Conservation (phyloP, 495 filamentous ascomycete species). For the Aspergillus bertholletiae region DNA sequence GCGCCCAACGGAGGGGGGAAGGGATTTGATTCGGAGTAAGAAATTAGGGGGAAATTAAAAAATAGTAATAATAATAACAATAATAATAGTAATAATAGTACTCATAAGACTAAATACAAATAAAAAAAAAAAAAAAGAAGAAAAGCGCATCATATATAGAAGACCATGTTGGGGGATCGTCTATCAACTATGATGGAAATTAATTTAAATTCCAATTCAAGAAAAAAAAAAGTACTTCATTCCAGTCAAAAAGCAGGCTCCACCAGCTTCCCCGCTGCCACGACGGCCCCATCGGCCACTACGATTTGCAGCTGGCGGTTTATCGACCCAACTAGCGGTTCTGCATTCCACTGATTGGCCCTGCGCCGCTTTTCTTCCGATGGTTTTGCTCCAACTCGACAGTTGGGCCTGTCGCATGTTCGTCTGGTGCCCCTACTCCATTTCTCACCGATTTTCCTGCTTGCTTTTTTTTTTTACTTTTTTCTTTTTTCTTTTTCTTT, state of each 20-base stretch:
- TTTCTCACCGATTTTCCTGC: conserved; percentile 20
- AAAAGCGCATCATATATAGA: no score
- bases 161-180: no score
- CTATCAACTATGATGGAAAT: no score
- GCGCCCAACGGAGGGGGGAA: not conserved
- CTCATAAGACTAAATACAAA: not conserved
- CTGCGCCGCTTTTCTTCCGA: conserved; percentile 9
- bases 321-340: conserved; percentile 4
- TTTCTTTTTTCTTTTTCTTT: conserved; percentile 11
- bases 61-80: not conserved
- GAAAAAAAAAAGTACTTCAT: no score
- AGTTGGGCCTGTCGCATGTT: conserved; percentile 1
- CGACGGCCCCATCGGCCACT: conserved; percentile 13
- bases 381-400: conserved; percentile 9
- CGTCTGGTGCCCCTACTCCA: conserved; percentile 21
- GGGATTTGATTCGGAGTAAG: not conserved
- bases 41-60: not conserved
- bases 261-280: conserved; percentile 17
- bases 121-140: no score
- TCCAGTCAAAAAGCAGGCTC: no score
- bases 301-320: conserved; percentile 6
- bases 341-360: conserved; percentile 7
- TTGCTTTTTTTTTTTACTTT: conserved; percentile 7
- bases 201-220: not conserved
- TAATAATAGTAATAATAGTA: not conserved